Percentiles rank a stretch among this genome's conserved stretches.
These are phyloP conservation scores for Kodamaea ohmeri DNA, from an alignment of 1,139 yeast species.

Conservation along the genomic window DNA sequence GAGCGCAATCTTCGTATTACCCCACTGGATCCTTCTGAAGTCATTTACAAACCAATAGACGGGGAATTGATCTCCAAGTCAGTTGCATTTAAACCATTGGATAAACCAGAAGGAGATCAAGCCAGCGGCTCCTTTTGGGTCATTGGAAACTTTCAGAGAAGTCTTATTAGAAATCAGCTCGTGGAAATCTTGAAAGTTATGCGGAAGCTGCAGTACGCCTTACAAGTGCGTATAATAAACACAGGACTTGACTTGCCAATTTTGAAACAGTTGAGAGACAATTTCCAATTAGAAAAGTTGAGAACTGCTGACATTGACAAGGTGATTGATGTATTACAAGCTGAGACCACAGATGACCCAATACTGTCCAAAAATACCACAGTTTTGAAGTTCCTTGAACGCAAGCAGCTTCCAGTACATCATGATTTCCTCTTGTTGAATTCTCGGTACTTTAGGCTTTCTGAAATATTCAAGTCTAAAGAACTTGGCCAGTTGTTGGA, in stretches of 20 bases:
- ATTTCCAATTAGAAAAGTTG: conserved; percentile 12
- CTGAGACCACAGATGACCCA: conserved; percentile 10
- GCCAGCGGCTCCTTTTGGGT: conserved; percentile 47
- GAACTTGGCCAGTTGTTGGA: conserved; percentile 31
- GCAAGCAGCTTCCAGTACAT: conserved; percentile 31
- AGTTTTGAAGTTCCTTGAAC: conserved; percentile 20
- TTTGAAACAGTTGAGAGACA: conserved; percentile 10
- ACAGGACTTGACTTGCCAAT: conserved; percentile 20
- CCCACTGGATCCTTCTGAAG: conserved; percentile 34
- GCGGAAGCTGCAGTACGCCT: conserved; percentile 11
- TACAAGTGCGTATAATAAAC: conserved; percentile 39
- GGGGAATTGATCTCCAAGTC: conserved; percentile 27
- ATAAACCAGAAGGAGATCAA: conserved; percentile 11
- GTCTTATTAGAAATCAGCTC: conserved; percentile 40
- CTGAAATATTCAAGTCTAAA: conserved; percentile 15
- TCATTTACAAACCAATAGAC: conserved; percentile 35
- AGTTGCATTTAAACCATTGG: conserved; percentile 13
- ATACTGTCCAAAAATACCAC: conserved; percentile 4
- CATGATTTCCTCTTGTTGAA: conserved; percentile 39
- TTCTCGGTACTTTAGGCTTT: conserved; percentile 41
- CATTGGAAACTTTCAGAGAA: conserved; percentile 51
- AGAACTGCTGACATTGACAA: conserved; percentile 18
- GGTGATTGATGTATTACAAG: conserved; percentile 13
- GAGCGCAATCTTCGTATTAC: conserved; percentile 34
- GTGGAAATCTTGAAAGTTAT: conserved; percentile 32